phyloP scores from a whole-genome alignment of 2,329 filamentous ascomycete genomes.

The Akanthomyces dipterigenus region DNA sequence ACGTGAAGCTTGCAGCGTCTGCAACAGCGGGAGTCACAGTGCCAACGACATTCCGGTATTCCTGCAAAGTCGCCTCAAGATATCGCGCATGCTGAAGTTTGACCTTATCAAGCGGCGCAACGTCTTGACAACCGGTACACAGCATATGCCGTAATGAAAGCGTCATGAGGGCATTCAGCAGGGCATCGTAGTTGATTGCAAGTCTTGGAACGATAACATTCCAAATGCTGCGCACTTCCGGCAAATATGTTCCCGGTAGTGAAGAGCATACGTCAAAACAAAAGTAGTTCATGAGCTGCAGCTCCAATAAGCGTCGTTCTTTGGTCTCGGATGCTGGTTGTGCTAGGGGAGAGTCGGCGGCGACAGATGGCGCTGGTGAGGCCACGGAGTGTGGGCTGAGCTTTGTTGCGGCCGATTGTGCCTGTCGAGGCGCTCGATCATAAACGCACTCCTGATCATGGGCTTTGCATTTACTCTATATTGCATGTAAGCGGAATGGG shows the following conservation, averaged over 20 bases:
- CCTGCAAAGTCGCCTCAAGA: constrained; percentile 17
- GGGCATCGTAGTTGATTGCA: constrained; percentile 18
- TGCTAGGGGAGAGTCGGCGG: neutral
- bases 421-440: constrained; percentile 12
- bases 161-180: constrained; percentile 19
- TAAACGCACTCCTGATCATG: constrained; percentile 18
- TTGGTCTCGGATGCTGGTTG: constrained; percentile 12
- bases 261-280: constrained; percentile 15
- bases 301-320: constrained; percentile 17
- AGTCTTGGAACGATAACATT: constrained; percentile 16
- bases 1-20: constrained; percentile 19
- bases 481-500: neutral
- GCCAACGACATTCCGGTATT: constrained; percentile 15
- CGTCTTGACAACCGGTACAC: neutral
- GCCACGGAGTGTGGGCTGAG: neutral
- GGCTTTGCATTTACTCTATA: constrained; percentile 17
- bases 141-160: constrained; percentile 17
- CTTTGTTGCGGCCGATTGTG: neutral
- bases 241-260: constrained; percentile 16
- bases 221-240: constrained; percentile 16
- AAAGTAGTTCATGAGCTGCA: constrained; percentile 20
- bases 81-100: constrained; percentile 16
- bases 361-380: neutral
- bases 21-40: constrained; percentile 14
- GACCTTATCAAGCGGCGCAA: neutral